Base-by-base conservation (phyloP, 2,329 filamentous ascomycete genomes). In the Mycocentrospora acerina region DNA sequence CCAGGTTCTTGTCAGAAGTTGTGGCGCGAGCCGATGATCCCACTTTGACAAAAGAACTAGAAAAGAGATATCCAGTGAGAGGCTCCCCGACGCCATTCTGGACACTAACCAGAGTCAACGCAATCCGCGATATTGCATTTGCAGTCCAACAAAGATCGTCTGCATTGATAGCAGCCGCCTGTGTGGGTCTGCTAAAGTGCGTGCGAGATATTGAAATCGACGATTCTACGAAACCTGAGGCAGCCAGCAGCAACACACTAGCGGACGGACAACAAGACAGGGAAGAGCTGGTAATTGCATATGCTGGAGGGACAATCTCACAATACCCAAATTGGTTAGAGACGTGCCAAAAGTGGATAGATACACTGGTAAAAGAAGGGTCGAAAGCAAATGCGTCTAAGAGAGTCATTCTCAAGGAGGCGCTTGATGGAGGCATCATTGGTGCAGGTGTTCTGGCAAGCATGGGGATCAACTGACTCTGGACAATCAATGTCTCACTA, bases 271-370 rank as follows among this genome's bases (percentile, higher is more conserved):
- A 24, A 15, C 3, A 40, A 68, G 7, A 65, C 69, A 39, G 37
- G 1, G 75, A 81, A 44, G 83, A 88, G 52, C 64, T 91, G 19
- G 82, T 88, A 1, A 84, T 90, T 15, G 87, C 86, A 1, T 90
- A 88, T 59, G 89, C 87, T 0, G 87, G 87, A 22, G 85, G 86
- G 6, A 89, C 86, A 57, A 90, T 90, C 42, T 79, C 82, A n/a
- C 81, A 87, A 55, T 89, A 89, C 55, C 86, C 87, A 32, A 78
- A 86, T 52, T 90, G 88, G 65, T 72, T 87, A 28, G 68, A 72
- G 29, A 83, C 85, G 53, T 88, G 84, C 48, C 85, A 90, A 62
- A 57, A 68, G 11, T 86, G 86, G 57, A 74, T 90, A 33, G 81
- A 88, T 44, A 66, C 69, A 4, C 61, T 79, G 11, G 71, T 78